Evolutionary conservation across 1,284 basidiomycete genomes (phyloP), one percentile per base, ranked within the genome.

Genomic region (Chiua sp.): DNA sequence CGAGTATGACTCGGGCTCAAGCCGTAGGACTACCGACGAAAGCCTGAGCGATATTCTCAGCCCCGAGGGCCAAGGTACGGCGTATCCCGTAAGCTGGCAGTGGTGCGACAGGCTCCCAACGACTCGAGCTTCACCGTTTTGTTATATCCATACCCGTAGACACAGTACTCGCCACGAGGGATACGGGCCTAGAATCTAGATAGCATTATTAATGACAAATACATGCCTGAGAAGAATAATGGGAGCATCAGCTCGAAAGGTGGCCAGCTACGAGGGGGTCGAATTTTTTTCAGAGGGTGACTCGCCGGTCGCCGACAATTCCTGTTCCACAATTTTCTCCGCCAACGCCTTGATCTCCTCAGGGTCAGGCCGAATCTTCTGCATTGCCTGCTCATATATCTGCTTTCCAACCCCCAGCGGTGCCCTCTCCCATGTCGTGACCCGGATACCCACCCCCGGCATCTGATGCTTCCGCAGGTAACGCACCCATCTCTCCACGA

Each of bases 381-480:
- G 63, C 65, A 68, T 65, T 20, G 81, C 78, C 46, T 73, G 71
- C 57, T 78, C 77, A 58, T 82, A 65, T 68, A 80, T 77, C 65
- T 76, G 75, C 59, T 77, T 71, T 1, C 89, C 91, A 56, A 90
- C 79, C 0, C 91, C 88, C 20, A 93, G 64, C 22, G 89, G 86
- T 55, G 87, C 80, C 61, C 88, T 80, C 68, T 92, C 88, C 87
- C 94, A 94, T 56, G 87, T 83, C 57, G 91, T 87, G 22, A 91
- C 87, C 68, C 92, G 84, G 79, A 98, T 87, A 22, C 94, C 95
- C 1, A 98, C 92, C 39, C 96, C 96, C 0, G 88, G 87, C 74
- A 98, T 78, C 35, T 86, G 83, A 75, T 98, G 91, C 62, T 82
- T 81, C 66, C 87, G 80, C 55, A 98, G 73, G 74, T 98, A 98